These are phyloP conservation scores for Barnettozyma siamensis DNA, from an alignment of 805 yeast genomes.

Conservation along the genomic window DNA sequence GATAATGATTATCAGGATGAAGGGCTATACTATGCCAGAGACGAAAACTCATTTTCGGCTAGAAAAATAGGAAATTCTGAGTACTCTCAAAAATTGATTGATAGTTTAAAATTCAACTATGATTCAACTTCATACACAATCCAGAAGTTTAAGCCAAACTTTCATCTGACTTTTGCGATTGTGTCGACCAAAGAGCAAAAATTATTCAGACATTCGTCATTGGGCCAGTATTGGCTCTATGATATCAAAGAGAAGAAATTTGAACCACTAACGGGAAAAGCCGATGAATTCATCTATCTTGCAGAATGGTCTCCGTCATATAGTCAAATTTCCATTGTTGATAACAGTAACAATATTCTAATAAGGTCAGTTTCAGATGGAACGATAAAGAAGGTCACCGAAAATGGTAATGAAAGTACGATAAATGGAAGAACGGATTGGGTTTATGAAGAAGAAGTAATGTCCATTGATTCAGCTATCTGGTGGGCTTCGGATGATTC, in stretches of 20 bases:
- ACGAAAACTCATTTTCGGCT: constrained; percentile 8
- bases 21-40: constrained; percentile 18
- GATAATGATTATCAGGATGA: constrained; percentile 14
- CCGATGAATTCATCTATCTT: constrained; percentile 30
- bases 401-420: constrained; percentile 59
- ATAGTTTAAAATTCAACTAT: constrained; percentile 7
- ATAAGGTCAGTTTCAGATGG: constrained; percentile 34
- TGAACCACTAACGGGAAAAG: constrained; percentile 25
- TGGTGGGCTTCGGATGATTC: constrained; percentile 89
- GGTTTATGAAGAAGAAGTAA: constrained; percentile 92
- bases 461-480: constrained; percentile 58
- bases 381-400: constrained; percentile 41
- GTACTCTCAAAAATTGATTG: constrained; percentile 8
- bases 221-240: constrained; percentile 37
- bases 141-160: constrained; percentile 16
- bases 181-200: constrained; percentile 44
- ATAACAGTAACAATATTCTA: constrained; percentile 63
- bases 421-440: constrained; percentile 89
- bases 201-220: constrained; percentile 52
- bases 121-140: constrained; percentile 9
- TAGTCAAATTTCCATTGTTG: constrained; percentile 53
- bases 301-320: constrained; percentile 78
- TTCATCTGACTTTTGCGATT: constrained; percentile 30
- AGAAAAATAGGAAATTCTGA: constrained; percentile 13
- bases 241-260: constrained; percentile 25